Base-by-base conservation (phyloP, 169 alveolate species). In the Plasmodium knowlesi region DNA sequence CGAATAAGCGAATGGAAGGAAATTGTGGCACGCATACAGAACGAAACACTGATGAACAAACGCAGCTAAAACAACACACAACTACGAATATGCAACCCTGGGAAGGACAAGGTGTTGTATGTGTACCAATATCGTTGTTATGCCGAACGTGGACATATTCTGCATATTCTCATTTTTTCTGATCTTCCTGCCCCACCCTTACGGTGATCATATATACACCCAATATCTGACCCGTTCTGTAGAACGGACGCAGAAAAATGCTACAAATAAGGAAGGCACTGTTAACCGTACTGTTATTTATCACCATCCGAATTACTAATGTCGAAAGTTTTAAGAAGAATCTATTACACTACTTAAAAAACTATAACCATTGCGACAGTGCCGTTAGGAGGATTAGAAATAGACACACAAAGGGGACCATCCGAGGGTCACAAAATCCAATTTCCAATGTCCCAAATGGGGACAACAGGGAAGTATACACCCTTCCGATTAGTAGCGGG, bases 321-420 rank as follows among this genome's bases (percentile, higher is more conserved):
- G 84, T 74, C 57, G 84, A 50, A 50, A 84, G 61, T 50, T 16
- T 84, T 53, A 84, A 84, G 78, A 73, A 84, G 22, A 84, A 72
- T 46, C 5, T 84, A 1, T 19, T 84, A 43, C 25, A 37, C 10
- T 84, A 84, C 57, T n/a, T 84, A 46, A 73, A 84, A 84, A 84
- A 73, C 50, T 54, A 54, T 22, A 34, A 32, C 54, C 72, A 5
- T 32, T 83, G 19, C 76, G 83, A 37, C 22, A 32, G 76, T 32
- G 8, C 19, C 32, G 53, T 28, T 70, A 67, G 76, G 71, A 54
- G 82, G 19, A 19, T 83, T 41, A 5, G 25, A 67, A 70, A 16
- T 71, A 67, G 37, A 83, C 92, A 67, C 25, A 72, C 82, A 39
- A 83, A 83, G 16, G 74, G 50, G 22, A 34, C 25, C 67, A 83